Conservation (phyloP, 768 basidiomycete genomes). For the Suillus brevipes region DNA sequence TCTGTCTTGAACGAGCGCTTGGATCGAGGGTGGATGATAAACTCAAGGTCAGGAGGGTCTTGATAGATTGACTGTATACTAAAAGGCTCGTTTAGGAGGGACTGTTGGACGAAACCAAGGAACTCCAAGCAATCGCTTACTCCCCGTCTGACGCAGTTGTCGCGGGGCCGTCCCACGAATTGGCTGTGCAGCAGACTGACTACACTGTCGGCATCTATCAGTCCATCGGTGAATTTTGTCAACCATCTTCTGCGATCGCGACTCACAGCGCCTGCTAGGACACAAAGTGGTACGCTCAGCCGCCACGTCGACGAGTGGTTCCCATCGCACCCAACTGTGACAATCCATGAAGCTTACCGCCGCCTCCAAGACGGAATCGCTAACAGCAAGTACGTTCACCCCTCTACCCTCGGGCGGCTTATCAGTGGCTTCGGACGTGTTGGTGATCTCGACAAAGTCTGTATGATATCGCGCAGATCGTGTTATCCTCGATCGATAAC, state of each 20-base stretch:
- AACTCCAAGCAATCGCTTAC: constrained; percentile 39
- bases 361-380: constrained; percentile 46
- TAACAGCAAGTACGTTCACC: constrained; percentile 43
- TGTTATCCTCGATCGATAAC: constrained; percentile 47
- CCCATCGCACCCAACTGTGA: constrained; percentile 27
- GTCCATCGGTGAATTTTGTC: constrained; percentile 67
- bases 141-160: neutral
- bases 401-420: constrained; percentile 55
- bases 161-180: neutral
- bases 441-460: constrained; percentile 59
- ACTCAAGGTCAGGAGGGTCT: constrained; percentile 59
- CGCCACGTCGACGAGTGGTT: constrained; percentile 36
- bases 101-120: constrained; percentile 74
- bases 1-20: constrained; percentile 64
- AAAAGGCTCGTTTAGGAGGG: constrained; percentile 53
- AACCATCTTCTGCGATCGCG: constrained; percentile 3
- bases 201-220: constrained; percentile 90
- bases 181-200: constrained; percentile 36
- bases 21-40: constrained; percentile 84
- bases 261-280: constrained; percentile 48
- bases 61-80: constrained; percentile 3
- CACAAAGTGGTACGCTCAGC: constrained; percentile 58
- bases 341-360: constrained; percentile 44
- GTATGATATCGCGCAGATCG: constrained; percentile 67
- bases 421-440: constrained; percentile 69